Evolutionary conservation across 2,329 filamentous ascomycete species (phyloP).

Genomic region (Phyllosticta ampelicida): DNA sequence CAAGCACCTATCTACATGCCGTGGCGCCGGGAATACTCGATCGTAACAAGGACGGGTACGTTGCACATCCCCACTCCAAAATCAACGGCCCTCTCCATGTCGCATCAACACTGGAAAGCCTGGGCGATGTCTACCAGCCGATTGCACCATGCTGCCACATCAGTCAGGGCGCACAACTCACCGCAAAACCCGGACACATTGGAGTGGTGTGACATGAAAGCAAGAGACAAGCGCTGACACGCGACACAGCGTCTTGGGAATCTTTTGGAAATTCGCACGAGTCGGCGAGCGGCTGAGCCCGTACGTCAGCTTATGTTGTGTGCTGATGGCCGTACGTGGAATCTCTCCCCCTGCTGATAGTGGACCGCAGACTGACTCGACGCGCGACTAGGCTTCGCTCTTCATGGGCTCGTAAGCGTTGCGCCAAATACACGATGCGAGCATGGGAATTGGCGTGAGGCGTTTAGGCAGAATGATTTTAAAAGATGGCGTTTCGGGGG

Average conservation of each 20-base stretch:
- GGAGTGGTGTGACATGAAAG: not conserved
- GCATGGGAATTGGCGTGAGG: not conserved
- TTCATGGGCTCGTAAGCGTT: conserved; percentile 14
- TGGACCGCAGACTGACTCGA: not conserved
- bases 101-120: not conserved
- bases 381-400: conserved; percentile 14
- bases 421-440: not conserved
- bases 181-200: not conserved
- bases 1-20: conserved; percentile 84
- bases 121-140: not conserved
- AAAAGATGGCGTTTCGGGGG: not conserved
- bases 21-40: conserved; percentile 85
- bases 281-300: conserved; percentile 89
- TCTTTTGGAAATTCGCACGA: conserved; percentile 93
- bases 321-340: conserved; percentile 74
- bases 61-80: not conserved
- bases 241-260: conserved; percentile 57
- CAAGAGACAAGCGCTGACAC: not conserved
- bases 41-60: conserved; percentile 80
- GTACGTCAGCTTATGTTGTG: conserved; percentile 88
- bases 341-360: not conserved
- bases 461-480: not conserved
- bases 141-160: not conserved
- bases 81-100: not conserved
- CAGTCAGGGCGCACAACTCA: not conserved